A percentile compares a stretch with the other conserved stretches of the same genome.
phyloP scores from a whole-genome alignment of 2,329 filamentous ascomycete genomes.

The Passalora sequoiae region DNA sequence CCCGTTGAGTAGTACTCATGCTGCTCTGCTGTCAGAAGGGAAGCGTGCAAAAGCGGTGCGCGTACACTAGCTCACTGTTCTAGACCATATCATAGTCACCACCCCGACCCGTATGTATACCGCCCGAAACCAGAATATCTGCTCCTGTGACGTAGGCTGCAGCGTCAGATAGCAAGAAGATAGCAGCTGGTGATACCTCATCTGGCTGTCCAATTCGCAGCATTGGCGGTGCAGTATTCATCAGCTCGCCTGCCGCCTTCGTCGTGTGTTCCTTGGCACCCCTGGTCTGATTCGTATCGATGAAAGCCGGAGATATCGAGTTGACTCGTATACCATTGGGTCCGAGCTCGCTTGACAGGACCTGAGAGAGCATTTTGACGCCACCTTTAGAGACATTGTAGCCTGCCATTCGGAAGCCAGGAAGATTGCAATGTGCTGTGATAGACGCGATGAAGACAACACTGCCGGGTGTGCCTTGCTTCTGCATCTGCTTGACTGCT shows the following conservation, averaged over 20 bases:
- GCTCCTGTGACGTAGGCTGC: slow-evolving; percentile 40
- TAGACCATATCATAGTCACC: slow-evolving; percentile 23
- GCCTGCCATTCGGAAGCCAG: slow-evolving; percentile 31
- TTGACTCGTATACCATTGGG: slow-evolving; percentile 27
- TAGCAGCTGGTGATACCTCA: slow-evolving; percentile 32
- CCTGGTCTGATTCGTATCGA: slow-evolving; percentile 25
- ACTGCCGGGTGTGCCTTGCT: slow-evolving; percentile 33
- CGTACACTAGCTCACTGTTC: too few species aligned
- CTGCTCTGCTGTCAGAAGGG: too few species aligned
- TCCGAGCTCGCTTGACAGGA: slow-evolving; percentile 35
- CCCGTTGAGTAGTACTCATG: too few species aligned
- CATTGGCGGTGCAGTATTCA: slow-evolving; percentile 23
- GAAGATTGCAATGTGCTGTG: slow-evolving; percentile 32
- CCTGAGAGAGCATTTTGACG: slow-evolving; percentile 25
- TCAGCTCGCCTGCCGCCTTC: slow-evolving; percentile 21
- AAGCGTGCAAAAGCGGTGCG: too few species aligned
- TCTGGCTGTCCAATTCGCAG: slow-evolving; percentile 23
- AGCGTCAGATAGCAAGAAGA: slow-evolving; percentile 41
- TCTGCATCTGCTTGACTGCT: slow-evolving; percentile 33
- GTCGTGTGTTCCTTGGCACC: slow-evolving; percentile 20
- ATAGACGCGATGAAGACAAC: slow-evolving; percentile 36
- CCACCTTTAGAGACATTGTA: slow-evolving; percentile 33
- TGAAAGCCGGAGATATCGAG: slow-evolving; percentile 27
- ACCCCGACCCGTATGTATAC: slow-evolving; percentile 25
- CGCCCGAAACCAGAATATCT: slow-evolving; percentile 32